Conservation (phyloP, 2,329 filamentous ascomycete species). For the Hymenoscyphus linearis region DNA sequence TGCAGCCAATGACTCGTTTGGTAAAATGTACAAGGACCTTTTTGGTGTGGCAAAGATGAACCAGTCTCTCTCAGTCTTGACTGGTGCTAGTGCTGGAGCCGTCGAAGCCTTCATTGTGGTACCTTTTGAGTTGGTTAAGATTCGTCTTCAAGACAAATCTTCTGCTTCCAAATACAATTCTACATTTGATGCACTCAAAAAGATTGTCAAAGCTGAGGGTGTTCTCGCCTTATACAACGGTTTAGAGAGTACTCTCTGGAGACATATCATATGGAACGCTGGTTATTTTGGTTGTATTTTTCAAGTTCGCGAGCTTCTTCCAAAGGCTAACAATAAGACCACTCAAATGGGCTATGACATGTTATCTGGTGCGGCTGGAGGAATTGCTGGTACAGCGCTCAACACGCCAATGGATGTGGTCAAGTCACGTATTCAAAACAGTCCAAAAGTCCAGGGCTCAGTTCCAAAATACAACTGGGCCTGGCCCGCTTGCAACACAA, state of each 20-base stretch:
- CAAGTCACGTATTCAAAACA: slow-evolving; percentile 98
- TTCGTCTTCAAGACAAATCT: slow-evolving; percentile 91
- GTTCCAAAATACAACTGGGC: slow-evolving; percentile 99
- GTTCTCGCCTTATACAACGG: slow-evolving; percentile 90
- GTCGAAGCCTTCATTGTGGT: slow-evolving; percentile 97
- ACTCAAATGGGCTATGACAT: slow-evolving; percentile 83
- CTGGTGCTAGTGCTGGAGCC: slow-evolving; percentile 88
- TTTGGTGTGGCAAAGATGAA: slow-evolving; percentile 87
- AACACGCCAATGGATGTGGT: slow-evolving; percentile 98
- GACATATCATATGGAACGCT: slow-evolving; percentile 89
- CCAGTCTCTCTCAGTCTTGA: slow-evolving; percentile 85
- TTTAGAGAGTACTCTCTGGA: slow-evolving; percentile 93
- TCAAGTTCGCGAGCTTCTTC: slow-evolving; percentile 83
- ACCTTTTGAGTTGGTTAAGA: slow-evolving; percentile 98
- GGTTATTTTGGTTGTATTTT: slow-evolving; percentile 99
- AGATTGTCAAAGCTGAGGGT: slow-evolving; percentile 81
- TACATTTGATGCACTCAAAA: slow-evolving; percentile 72
- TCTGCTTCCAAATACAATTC: slow-evolving; percentile 84
- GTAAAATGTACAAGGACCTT: slow-evolving; percentile 80
- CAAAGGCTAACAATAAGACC: slow-evolving; percentile 73
- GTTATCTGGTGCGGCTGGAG: slow-evolving; percentile 79
- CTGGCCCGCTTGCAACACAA: slow-evolving; percentile 77
- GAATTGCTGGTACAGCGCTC: slow-evolving; percentile 82
- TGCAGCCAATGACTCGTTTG: slow-evolving; percentile 98
- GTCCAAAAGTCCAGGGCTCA: slow-evolving; percentile 71